Evolutionary conservation across 2,329 filamentous ascomycete species (phyloP).

Genomic region (Ophidiomyces ophidiicola): DNA sequence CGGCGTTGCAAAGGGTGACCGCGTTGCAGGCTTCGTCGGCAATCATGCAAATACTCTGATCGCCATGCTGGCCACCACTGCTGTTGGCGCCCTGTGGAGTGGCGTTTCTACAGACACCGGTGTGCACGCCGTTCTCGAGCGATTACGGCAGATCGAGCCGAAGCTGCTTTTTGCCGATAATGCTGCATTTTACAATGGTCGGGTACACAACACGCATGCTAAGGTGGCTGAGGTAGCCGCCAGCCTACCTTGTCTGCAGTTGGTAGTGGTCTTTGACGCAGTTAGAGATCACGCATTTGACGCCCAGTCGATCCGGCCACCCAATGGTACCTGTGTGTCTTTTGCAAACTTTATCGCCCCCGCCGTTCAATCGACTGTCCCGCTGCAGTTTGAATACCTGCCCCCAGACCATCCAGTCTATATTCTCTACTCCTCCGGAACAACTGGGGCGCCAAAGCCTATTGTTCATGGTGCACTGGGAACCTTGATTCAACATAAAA

Average conservation of each 20-base stretch:
- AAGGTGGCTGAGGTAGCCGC: constrained; percentile 70
- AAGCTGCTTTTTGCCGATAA: constrained; percentile 77
- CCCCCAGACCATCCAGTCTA: constrained; percentile 80
- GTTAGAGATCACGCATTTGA: constrained; percentile 35
- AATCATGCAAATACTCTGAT: constrained; percentile 82
- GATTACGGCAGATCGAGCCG: constrained; percentile 73
- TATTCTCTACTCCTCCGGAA: constrained; percentile 86
- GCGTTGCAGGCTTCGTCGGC: constrained; percentile 64
- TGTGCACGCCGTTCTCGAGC: constrained; percentile 78
- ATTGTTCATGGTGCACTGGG: constrained; percentile 88
- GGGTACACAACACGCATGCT: constrained; percentile 63
- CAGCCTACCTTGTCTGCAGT: constrained; percentile 53
- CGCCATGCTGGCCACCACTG: constrained; percentile 72
- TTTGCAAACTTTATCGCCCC: constrained; percentile 39
- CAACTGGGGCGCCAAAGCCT: constrained; percentile 76
- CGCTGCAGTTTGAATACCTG: constrained; percentile 60
- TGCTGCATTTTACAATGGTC: constrained; percentile 80
- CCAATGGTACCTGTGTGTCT: constrained; percentile 29
- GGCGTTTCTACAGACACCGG: constrained; percentile 87
- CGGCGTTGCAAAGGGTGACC: constrained; percentile 50
- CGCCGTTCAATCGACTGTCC: constrained; percentile 21
- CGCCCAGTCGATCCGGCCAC: constrained; percentile 24
- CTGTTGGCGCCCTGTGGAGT: constrained; percentile 83
- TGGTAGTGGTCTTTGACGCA: constrained; percentile 63
- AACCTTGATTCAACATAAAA: constrained; percentile 91